Evolutionary conservation across 2,329 filamentous ascomycete genomes (phyloP).

Genomic region (Apiospora aurea): DNA sequence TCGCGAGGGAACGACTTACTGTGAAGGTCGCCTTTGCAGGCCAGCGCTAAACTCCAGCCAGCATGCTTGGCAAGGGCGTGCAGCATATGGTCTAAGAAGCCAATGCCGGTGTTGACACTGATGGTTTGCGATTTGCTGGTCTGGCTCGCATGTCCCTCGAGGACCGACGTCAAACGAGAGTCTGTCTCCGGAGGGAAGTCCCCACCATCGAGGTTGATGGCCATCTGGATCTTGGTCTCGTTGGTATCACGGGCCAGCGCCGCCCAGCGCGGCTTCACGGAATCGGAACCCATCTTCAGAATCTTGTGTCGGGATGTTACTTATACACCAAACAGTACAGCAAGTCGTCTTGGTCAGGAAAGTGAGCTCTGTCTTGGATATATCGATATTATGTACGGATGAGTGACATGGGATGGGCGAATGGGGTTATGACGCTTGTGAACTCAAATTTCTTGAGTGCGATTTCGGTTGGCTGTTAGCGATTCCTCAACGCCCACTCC

Average conservation of each 20-base stretch:
- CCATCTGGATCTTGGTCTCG: conserved; percentile 95
- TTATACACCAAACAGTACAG: neutral
- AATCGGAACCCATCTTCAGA: conserved; percentile 39
- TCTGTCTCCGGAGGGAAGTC: conserved; percentile 72
- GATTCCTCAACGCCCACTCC: conserved; percentile 1
- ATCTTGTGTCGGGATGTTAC: neutral
- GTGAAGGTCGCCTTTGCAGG: conserved; percentile 88
- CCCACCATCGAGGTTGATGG: conserved; percentile 92
- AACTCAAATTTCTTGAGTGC: conserved; percentile 11
- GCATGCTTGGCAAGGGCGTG: conserved; percentile 96
- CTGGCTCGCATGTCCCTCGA: conserved; percentile 80
- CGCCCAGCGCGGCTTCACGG: conserved; percentile 66
- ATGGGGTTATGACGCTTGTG: conserved; percentile 14
- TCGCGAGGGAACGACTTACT: conserved; percentile 62
- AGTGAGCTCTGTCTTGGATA: neutral
- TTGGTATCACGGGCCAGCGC: conserved; percentile 90
- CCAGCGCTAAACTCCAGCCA: conserved; percentile 87
- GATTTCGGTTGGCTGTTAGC: conserved; percentile 17
- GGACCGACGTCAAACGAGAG: conserved; percentile 57
- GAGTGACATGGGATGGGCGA: conserved; percentile 2
- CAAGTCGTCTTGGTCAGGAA: neutral
- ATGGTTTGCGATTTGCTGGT: conserved; percentile 85
- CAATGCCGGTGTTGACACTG: conserved; percentile 89
- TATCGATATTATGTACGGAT: neutral
- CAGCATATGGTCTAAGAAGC: conserved; percentile 98